A percentile compares a stretch with the other conserved stretches of the same genome.
Evolutionary conservation across 106 monocot species (phyloP).

Genomic region (Dioscorea alata): DNA sequence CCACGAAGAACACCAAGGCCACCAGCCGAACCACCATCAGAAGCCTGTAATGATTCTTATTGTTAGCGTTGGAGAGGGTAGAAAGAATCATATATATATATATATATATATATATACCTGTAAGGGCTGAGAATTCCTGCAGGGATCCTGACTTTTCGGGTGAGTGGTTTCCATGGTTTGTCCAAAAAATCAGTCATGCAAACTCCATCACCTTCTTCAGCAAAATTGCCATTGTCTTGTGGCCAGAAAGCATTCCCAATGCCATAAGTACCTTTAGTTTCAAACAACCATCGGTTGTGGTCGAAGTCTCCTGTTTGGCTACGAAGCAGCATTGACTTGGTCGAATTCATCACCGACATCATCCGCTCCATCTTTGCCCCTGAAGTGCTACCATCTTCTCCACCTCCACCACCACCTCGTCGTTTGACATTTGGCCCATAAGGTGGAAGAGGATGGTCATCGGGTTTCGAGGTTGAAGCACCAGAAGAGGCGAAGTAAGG

Average conservation of each 20-base stretch:
- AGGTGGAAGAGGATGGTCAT: slow-evolving; percentile 14
- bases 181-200: slow-evolving; percentile 69
- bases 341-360: slow-evolving; percentile 45
- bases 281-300: slow-evolving; percentile 84
- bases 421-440: slow-evolving; percentile 14
- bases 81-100: neutral
- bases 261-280: slow-evolving; percentile 82
- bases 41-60: slow-evolving; percentile 18
- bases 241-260: slow-evolving; percentile 85
- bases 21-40: slow-evolving; percentile 52
- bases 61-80: neutral
- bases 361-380: slow-evolving; percentile 30
- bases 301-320: slow-evolving; percentile 91
- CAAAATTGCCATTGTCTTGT: slow-evolving; percentile 21
- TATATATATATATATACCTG: slow-evolving; percentile 16
- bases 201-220: slow-evolving; percentile 26
- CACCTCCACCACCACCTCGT: neutral
- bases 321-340: slow-evolving; percentile 61
- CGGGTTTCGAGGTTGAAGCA: slow-evolving; percentile 20
- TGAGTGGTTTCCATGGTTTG: slow-evolving; percentile 94
- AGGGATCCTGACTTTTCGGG: slow-evolving; percentile 54
- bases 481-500: slow-evolving; percentile 24
- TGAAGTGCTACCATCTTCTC: neutral
- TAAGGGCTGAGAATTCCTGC: slow-evolving; percentile 52
- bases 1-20: slow-evolving; percentile 37